These are phyloP conservation scores for Lentinula novae-zelandiae DNA, from an alignment of 1,284 basidiomycete genomes.

Conservation along the genomic window DNA sequence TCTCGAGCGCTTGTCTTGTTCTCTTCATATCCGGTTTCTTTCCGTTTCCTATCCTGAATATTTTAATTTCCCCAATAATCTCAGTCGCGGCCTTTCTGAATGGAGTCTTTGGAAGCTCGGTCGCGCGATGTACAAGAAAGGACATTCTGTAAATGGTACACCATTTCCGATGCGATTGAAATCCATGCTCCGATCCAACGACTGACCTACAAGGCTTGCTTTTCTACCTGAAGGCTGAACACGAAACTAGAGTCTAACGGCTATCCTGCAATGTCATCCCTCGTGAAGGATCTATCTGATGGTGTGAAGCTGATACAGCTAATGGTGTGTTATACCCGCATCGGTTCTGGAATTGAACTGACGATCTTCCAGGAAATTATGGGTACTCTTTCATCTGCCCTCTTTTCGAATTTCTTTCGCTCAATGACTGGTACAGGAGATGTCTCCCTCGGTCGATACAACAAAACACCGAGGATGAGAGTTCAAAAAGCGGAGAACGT, in stretches of 20 bases:
- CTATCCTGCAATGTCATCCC: conserved; percentile 87
- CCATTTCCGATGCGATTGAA: background rate
- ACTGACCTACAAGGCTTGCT: conserved; percentile 4
- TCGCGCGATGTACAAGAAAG: conserved; percentile 70
- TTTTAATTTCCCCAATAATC: conserved; percentile 13
- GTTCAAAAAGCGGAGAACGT: conserved; percentile 99
- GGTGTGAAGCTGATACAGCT: conserved; percentile 93
- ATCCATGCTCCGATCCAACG: conserved; percentile 3
- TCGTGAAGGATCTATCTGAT: conserved; percentile 90
- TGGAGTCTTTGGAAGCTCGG: conserved; percentile 59
- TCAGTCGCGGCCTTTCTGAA: conserved; percentile 15
- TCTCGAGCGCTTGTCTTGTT: background rate
- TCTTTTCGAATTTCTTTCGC: conserved; percentile 7
- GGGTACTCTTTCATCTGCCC: conserved; percentile 47
- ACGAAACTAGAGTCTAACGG: conserved; percentile 87
- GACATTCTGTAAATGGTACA: conserved; percentile 87
- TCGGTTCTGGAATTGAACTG: background rate
- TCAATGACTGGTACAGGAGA: conserved; percentile 53
- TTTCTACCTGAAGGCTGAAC: conserved; percentile 68
- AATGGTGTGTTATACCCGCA: conserved; percentile 54
- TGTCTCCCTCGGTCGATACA: conserved; percentile 87
- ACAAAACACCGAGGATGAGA: conserved; percentile 85
- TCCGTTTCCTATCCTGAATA: conserved; percentile 2
- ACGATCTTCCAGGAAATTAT: conserved; percentile 75
- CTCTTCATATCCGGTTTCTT: background rate